Base-by-base conservation (phyloP, 2,329 filamentous ascomycete genomes). In the Metarhizium album region DNA sequence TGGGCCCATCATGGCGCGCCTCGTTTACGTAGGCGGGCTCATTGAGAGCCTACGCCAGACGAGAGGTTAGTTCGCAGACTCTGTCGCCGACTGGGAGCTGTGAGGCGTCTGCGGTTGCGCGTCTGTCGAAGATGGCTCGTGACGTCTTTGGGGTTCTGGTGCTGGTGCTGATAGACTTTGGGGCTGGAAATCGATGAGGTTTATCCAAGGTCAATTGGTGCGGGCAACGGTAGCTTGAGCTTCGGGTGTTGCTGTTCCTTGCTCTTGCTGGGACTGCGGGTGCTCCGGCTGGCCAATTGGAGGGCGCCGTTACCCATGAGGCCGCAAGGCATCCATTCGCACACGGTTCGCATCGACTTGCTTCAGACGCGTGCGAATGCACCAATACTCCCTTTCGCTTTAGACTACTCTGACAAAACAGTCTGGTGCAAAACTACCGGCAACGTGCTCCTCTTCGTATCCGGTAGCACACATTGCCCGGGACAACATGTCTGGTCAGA, bases 1-100 rank as follows among this genome's bases (percentile, higher is more conserved):
- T 54, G 67, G 68, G 67, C 66, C 67, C 67, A 70, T 70, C 58
- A 60, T 65, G 64, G 64, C 64, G 60, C 66, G 64, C 60, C 61
- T 62, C 50, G 57, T 58, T 63, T 60, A 63, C 60, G 58, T 62
- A 62, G 60, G 53, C 58, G 63, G 59, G 65, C 58, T 62, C 67
- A 69, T 69, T 56, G 66, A 68, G 67, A 60, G 64, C 57, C 56
- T 55, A 52, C 50, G 54, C 50, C 54, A 52, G 55, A 55, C 52
- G 52, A 55, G 56, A 54, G 54, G 51, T 54, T 50, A 48, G 54
- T 31, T 54, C 52, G 55, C 53, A 56, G 56, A 53, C 60, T 27
- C 13, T 18, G 14, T 45, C n/a, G 9, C 45, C n/a, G 11, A 13
- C 2, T 48, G 31, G 29, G 13, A 29, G 24, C 33, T 4, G 18